phyloP scores from a whole-genome alignment of 805 yeast genomes.

The Candida golubevii region DNA sequence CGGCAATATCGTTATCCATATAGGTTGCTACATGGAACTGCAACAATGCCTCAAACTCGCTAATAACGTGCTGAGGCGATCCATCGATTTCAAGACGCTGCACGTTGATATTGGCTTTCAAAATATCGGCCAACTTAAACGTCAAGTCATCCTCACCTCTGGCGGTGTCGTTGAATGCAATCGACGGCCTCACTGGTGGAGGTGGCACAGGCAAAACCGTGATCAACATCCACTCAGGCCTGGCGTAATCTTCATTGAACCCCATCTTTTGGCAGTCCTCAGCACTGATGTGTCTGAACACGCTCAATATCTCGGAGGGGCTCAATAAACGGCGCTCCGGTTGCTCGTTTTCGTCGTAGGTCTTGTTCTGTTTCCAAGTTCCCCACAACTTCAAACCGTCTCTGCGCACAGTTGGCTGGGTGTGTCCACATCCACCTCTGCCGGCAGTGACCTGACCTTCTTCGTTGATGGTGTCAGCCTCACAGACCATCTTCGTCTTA shows the following conservation, averaged over 20 bases:
- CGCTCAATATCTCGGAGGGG: slow-evolving; percentile 85
- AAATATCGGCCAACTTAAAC: slow-evolving; percentile 91
- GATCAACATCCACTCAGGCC: slow-evolving; percentile 98
- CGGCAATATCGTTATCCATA: slow-evolving; percentile 99
- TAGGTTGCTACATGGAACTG: slow-evolving; percentile 99
- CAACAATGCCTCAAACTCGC: slow-evolving; percentile 90
- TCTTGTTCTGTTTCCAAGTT: slow-evolving; percentile 91
- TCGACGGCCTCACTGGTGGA: slow-evolving; percentile 98
- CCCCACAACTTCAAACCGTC: slow-evolving; percentile 97
- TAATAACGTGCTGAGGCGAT: slow-evolving; percentile 96
- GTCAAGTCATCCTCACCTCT: slow-evolving; percentile 99
- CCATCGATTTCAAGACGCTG: slow-evolving; percentile 97
- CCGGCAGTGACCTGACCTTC: slow-evolving; percentile 47
- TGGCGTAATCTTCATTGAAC: slow-evolving; percentile 90
- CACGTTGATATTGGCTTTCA: slow-evolving; percentile 96
- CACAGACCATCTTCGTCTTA: slow-evolving; percentile 92
- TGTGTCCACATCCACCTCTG: slow-evolving; percentile 98
- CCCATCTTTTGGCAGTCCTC: slow-evolving; percentile 83
- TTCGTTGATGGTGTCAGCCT: slow-evolving; percentile 72
- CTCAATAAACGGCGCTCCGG: slow-evolving; percentile 88
- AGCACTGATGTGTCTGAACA: slow-evolving; percentile 83
- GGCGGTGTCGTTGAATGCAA: slow-evolving; percentile 96
- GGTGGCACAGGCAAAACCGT: slow-evolving; percentile 99
- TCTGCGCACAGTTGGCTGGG: slow-evolving; percentile 92
- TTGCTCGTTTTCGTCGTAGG: slow-evolving; percentile 78